Conservation (phyloP, 192 early-diverging fungal genomes). For the Coemansia sp. region DNA sequence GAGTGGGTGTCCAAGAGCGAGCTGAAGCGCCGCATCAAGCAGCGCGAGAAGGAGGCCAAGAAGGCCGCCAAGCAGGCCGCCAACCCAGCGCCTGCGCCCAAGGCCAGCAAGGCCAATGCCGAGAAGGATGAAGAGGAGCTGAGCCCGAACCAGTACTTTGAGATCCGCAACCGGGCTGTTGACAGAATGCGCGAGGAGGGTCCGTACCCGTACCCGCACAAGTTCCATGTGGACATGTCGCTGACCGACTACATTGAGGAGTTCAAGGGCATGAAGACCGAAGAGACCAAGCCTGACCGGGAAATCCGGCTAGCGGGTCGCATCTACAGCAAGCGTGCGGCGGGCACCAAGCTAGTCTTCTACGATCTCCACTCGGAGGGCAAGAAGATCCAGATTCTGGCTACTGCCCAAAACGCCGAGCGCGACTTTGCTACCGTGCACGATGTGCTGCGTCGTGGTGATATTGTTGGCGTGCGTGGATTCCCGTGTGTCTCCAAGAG, state of each 20-base stretch:
- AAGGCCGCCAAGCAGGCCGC: slow-evolving; percentile 83
- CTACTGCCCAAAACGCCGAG: slow-evolving; percentile 67
- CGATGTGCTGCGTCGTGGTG: slow-evolving; percentile 84
- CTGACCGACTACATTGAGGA: slow-evolving; percentile 85
- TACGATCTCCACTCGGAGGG: slow-evolving; percentile 95
- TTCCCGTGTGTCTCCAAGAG: slow-evolving; percentile 88
- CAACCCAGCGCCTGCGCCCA: slow-evolving; percentile 57
- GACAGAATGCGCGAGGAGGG: slow-evolving; percentile 77
- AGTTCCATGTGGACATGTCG: slow-evolving; percentile 89
- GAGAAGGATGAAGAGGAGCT: slow-evolving; percentile 78
- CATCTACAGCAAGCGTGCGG: slow-evolving; percentile 94
- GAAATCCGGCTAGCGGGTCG: slow-evolving; percentile 83
- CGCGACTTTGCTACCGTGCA: slow-evolving; percentile 78
- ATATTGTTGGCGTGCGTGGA: slow-evolving; percentile 93
- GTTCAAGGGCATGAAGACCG: slow-evolving; percentile 68
- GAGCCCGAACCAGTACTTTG: slow-evolving; percentile 96
- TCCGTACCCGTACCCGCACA: slow-evolving; percentile 97
- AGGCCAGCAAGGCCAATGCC: slow-evolving; percentile 41
- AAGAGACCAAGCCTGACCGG: slow-evolving; percentile 65
- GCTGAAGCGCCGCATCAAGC: slow-evolving; percentile 88
- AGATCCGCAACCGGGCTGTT: slow-evolving; percentile 86
- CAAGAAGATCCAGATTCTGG: slow-evolving; percentile 93
- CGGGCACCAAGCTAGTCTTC: slow-evolving; percentile 88
- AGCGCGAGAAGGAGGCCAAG: slow-evolving; percentile 85
- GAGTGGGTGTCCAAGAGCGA: slow-evolving; percentile 97